Conservation (phyloP, 768 basidiomycete species). For the Clathrus columnatus region DNA sequence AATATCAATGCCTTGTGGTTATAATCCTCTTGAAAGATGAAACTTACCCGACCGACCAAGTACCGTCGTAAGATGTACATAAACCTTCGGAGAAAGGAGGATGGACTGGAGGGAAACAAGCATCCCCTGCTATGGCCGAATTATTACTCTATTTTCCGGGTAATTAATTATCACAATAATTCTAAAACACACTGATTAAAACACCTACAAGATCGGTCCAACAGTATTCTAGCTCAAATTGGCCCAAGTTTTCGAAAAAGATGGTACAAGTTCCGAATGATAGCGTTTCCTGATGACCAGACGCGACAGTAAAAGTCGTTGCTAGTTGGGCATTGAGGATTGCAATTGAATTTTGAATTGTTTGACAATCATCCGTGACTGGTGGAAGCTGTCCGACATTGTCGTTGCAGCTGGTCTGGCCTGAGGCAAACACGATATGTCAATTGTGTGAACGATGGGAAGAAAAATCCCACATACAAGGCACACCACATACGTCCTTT, state of each 20-base stretch:
- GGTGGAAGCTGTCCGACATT: constrained; percentile 6
- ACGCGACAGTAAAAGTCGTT: not conserved
- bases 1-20: not conserved
- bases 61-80: not conserved
- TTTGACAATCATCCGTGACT: constrained; percentile 2
- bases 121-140: not conserved
- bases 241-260: not conserved
- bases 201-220: constrained; percentile 2
- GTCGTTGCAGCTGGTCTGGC: constrained; percentile 2
- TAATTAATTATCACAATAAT: not conserved
- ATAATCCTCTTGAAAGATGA: not conserved
- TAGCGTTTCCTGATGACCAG: not conserved
- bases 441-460: not conserved
- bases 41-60: constrained; percentile 5
- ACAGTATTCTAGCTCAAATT: not conserved
- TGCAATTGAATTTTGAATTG: not conserved
- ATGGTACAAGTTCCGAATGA: constrained; percentile 5
- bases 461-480: not conserved
- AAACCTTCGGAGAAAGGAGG: constrained; percentile 5
- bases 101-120: constrained; percentile 5
- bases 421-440: not conserved
- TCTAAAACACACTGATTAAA: not conserved
- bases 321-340: not conserved
- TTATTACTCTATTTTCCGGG: not conserved
- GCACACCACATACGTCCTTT: not conserved